A percentile compares a stretch with the other conserved stretches of the same genome.
These are phyloP conservation scores for Aspergillus fructus DNA, from an alignment of 2,329 filamentous ascomycete species.

Conservation along the genomic window DNA sequence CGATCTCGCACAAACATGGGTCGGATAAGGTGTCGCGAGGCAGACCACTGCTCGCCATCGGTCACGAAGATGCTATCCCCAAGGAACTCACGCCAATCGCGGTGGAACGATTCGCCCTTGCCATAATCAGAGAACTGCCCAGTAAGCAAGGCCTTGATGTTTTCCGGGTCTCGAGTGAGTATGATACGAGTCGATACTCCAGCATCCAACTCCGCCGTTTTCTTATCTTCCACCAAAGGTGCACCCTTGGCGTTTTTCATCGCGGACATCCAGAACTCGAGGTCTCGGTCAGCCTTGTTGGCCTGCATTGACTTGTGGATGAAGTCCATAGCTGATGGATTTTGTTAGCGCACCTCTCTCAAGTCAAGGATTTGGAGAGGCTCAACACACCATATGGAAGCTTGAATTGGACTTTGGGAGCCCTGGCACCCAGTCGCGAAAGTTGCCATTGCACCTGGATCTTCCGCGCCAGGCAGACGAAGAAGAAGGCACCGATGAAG, in stretches of 20 bases:
- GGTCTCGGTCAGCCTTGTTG: conserved; percentile 55
- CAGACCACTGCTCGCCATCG: conserved; percentile 77
- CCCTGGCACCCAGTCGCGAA: conserved; percentile 34
- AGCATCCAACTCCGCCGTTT: conserved; percentile 31
- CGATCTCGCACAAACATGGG: conserved; percentile 87
- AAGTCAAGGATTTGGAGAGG: not conserved
- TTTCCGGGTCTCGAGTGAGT: conserved; percentile 80
- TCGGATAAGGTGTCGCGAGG: conserved; percentile 77
- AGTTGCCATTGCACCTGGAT: conserved; percentile 30
- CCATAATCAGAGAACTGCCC: conserved; percentile 84
- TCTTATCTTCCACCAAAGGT: conserved; percentile 22
- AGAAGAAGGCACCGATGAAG: conserved; percentile 37
- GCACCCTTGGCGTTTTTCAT: conserved; percentile 44
- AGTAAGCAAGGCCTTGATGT: conserved; percentile 87
- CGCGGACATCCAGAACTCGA: conserved; percentile 60
- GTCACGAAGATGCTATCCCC: conserved; percentile 85
- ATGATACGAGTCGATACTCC: conserved; percentile 54
- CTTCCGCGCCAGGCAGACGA: conserved; percentile 37
- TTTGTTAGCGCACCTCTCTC: conserved; percentile 5
- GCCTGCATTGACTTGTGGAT: conserved; percentile 57
- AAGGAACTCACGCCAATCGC: conserved; percentile 74
- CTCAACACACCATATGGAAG: conserved; percentile 37
- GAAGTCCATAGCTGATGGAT: conserved; percentile 61
- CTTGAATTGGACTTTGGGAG: conserved; percentile 33
- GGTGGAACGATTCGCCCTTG: conserved; percentile 71